phyloP scores from a whole-genome alignment of 2,329 filamentous ascomycete genomes.

The Trichoderma atrobrunneum region DNA sequence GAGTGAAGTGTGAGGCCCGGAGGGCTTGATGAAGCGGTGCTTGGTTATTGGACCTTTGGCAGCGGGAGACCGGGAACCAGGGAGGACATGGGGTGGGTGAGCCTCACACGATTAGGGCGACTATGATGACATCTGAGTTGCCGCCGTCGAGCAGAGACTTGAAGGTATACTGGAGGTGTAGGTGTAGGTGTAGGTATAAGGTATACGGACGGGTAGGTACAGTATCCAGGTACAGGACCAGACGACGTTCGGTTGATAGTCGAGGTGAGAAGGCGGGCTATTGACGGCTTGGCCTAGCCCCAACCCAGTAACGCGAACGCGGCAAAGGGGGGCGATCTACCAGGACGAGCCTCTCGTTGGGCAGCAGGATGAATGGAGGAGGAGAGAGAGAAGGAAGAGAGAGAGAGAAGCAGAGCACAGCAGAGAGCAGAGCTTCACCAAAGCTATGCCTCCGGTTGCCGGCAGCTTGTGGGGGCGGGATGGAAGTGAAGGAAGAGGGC shows the following conservation, averaged over 20 bases:
- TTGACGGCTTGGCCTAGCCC: constrained; percentile 16
- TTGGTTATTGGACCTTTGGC: constrained; percentile 17
- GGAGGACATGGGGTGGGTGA: constrained; percentile 21
- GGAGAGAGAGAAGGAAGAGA: neutral
- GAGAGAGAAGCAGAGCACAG: neutral
- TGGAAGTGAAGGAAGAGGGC: constrained; percentile 11
- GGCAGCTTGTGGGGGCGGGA: constrained; percentile 19
- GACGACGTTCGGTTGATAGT: constrained; percentile 10
- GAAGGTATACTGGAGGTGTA: neutral
- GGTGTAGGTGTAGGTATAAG: neutral
- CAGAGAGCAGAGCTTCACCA: constrained; percentile 5
- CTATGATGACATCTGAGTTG: constrained; percentile 21
- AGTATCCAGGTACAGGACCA: neutral
- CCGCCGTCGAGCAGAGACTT: constrained; percentile 8
- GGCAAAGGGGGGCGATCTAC: constrained; percentile 19
- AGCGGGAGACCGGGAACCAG: constrained; percentile 18
- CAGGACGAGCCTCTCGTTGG: constrained; percentile 22
- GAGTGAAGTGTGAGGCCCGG: constrained; percentile 14
- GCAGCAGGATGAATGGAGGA: constrained; percentile 18
- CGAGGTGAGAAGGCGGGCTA: constrained; percentile 7
- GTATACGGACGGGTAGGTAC: neutral
- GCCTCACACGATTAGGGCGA: constrained; percentile 19
- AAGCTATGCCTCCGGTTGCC: constrained; percentile 16
- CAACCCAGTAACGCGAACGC: constrained; percentile 16
- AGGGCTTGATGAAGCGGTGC: constrained; percentile 13